Evolutionary conservation across 2,329 filamentous ascomycete genomes (phyloP), one percentile per base, ranked within the genome.

Genomic region (Coniochaeta prunicola): DNA sequence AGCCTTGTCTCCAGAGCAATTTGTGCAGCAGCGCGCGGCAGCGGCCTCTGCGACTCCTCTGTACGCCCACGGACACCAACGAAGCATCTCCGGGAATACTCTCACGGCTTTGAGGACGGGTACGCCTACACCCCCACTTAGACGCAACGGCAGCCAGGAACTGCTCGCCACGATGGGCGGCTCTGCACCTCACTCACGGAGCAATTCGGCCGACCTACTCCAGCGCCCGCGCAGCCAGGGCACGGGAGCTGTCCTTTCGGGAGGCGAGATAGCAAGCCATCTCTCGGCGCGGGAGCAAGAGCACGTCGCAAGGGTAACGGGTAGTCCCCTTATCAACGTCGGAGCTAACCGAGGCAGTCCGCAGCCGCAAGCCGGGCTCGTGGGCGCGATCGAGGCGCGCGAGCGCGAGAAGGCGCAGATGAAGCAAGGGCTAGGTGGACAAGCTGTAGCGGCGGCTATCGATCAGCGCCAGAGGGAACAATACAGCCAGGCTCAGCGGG

Each of bases 211-310:
- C 5, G 79, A 81, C 59, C 62, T 81, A n/a, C 69, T 78, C 24
- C 69, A 74, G 21, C 77, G 81, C 0, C 82, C 85, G 1, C 75
- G 75, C 56, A 90, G 88, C 13, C 82, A 85, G 50, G 83, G 84
- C 12, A 79, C 86, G 10, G 78, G 56, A n/a, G 76, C 42, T 70
- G 73, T 4, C 69, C 81, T 59, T 71, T 88, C 31, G 74, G 76
- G 55, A 5, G 71, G 73, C 3, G 73, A 75, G 28, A 57, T 67
- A 53, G 77, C 67, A 26, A 79, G 82, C 0, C 83, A 87, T 59
- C 78, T 96, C n/a, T 92, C 90, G 21, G 92, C 92, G 19, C 85
- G 89, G 17, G 92, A 96, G 71, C 92, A 96, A 70, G 91, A 96
- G 73, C 88, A 96, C 64, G 82, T 96, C n/a, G 90, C 92, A 10